A percentile compares a stretch with the other conserved stretches of the same genome.
Conservation (phyloP, 331 rosid species). For the Dryas integrifolia region DNA sequence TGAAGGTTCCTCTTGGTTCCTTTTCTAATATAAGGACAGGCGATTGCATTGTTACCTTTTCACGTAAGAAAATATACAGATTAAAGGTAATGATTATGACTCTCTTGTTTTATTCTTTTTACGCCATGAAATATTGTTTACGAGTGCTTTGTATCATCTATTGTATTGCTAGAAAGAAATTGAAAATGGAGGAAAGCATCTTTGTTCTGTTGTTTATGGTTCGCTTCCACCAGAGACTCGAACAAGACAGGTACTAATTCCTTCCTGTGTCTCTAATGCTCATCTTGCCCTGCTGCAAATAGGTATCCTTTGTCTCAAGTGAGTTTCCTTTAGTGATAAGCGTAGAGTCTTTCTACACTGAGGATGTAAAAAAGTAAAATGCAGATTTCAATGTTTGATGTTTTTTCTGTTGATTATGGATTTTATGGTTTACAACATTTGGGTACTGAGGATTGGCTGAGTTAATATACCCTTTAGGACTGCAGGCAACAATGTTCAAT, state of each 20-base stretch:
- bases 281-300: slow-evolving; percentile 19
- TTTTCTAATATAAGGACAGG: slow-evolving; percentile 69
- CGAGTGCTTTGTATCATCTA: background rate
- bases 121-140: background rate
- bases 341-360: background rate
- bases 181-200: slow-evolving; percentile 68
- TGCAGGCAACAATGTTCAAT: slow-evolving; percentile 88
- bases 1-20: slow-evolving; percentile 69
- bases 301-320: slow-evolving; percentile 15
- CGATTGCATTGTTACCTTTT: slow-evolving; percentile 86
- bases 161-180: slow-evolving; percentile 55
- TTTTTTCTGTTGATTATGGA: slow-evolving; percentile 7
- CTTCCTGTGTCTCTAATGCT: slow-evolving; percentile 21
- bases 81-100: slow-evolving; percentile 58
- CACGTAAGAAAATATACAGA: slow-evolving; percentile 59
- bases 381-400: slow-evolving; percentile 4
- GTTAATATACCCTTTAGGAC: slow-evolving; percentile 49
- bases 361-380: slow-evolving; percentile 8
- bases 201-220: slow-evolving; percentile 95
- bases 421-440: slow-evolving; percentile 14
- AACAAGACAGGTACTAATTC: slow-evolving; percentile 77
- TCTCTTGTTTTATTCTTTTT: slow-evolving; percentile 7
- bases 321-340: background rate
- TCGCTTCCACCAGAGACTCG: slow-evolving; percentile 97
- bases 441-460: slow-evolving; percentile 31